These are phyloP conservation scores for Coffea humblotiana DNA, from an alignment of 305 asterid species.

Conservation along the genomic window DNA sequence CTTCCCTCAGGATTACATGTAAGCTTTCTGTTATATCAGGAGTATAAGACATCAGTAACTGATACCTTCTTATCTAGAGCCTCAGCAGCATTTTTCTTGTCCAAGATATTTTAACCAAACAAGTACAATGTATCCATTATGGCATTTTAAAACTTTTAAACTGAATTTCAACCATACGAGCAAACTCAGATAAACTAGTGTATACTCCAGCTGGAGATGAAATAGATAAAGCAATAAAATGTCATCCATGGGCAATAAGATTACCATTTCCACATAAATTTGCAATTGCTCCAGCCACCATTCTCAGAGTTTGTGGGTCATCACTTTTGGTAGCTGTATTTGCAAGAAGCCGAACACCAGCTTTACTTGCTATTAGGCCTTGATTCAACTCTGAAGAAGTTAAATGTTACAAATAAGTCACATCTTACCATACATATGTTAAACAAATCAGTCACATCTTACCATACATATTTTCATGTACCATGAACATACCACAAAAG, in stretches of 20 bases:
- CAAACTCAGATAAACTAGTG: background rate
- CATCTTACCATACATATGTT: background rate
- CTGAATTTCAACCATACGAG: background rate
- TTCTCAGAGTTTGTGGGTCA: constrained; percentile 85
- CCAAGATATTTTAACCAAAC: background rate
- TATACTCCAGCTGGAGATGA: background rate
- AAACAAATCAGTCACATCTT: too few relatives aligned
- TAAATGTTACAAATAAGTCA: background rate
- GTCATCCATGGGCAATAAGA: constrained; percentile 4
- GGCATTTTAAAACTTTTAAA: background rate
- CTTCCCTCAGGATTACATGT: constrained; percentile 61
- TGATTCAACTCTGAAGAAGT: constrained; percentile 65
- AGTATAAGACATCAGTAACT: constrained; percentile 1
- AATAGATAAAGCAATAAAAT: background rate
- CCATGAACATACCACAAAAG: background rate
- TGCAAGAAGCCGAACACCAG: constrained; percentile 75
- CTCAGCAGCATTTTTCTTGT: background rate
- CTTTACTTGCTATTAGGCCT: constrained; percentile 66
- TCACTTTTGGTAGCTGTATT: constrained; percentile 61
- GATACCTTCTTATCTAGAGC: background rate
- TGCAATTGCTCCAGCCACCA: constrained; percentile 97
- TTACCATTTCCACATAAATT: constrained; percentile 93
- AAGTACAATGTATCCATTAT: background rate
- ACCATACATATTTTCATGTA: background rate
- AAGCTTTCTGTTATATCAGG: constrained; percentile 54